phyloP scores from a whole-genome alignment of 2,329 filamentous ascomycete species.

The Acrocalymma vagum region DNA sequence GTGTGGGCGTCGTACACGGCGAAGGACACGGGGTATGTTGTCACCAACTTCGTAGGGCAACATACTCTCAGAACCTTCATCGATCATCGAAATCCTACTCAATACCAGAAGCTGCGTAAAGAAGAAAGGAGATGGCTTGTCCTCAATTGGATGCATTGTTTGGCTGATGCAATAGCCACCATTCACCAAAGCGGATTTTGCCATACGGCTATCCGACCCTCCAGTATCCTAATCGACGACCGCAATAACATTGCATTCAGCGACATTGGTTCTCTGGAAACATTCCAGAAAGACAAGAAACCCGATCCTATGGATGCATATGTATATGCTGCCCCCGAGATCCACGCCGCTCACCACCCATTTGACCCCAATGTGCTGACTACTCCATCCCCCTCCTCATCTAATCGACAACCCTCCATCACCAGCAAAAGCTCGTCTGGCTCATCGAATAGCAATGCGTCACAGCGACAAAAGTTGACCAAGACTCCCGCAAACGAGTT shows the following conservation, averaged over 20 bases:
- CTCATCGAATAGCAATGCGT: conserved; percentile 39
- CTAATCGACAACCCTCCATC: conserved; percentile 36
- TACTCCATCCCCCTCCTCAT: conserved; percentile 22
- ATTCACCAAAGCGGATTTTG: conserved; percentile 71
- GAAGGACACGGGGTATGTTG: conserved; percentile 68
- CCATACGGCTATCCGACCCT: conserved; percentile 75
- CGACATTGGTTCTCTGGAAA: conserved; percentile 62
- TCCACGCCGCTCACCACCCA: conserved; percentile 39
- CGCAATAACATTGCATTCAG: conserved; percentile 73
- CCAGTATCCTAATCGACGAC: conserved; percentile 72
- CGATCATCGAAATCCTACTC: conserved; percentile 65
- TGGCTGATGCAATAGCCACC: conserved; percentile 73
- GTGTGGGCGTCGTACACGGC: conserved; percentile 76
- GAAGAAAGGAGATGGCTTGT: conserved; percentile 66
- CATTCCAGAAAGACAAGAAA: conserved; percentile 62
- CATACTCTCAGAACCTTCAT: conserved; percentile 74
- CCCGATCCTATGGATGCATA: conserved; percentile 73
- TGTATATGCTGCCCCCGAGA: conserved; percentile 76
- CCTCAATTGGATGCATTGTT: conserved; percentile 78
- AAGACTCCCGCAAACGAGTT: conserved; percentile 44
- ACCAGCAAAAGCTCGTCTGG: conserved; percentile 47
- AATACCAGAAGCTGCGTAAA: conserved; percentile 70
- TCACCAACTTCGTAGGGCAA: conserved; percentile 73
- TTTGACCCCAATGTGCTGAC: conserved; percentile 19
- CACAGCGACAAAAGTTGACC: conserved; percentile 43